Evolutionary conservation across 176 grass and related monocot species (phyloP), one percentile per base, ranked within the genome.

Genomic region (Carex littledalei): DNA sequence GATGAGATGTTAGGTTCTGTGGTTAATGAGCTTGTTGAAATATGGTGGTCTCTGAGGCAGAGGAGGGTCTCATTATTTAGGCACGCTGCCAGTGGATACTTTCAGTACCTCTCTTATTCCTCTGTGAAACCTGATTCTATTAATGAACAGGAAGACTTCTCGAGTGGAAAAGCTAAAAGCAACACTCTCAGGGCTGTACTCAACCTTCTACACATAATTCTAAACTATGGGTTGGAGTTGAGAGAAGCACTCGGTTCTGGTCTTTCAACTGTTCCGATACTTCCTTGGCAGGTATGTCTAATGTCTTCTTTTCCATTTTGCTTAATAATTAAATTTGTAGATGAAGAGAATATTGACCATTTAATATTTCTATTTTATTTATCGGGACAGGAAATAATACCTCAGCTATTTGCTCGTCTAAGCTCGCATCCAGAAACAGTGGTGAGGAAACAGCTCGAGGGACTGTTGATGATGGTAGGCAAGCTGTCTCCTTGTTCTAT

Each of bases 351-450:
- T 26, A 12, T 52, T 77, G 49, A 77, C 49, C 12, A 77, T 77
- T 77, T 55, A 14, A 12, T 76, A 7, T 8, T 76, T 15, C 22
- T 56, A 77, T 76, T 14, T 80, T 82, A 60, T 86, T 79, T 41
- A 86, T 88, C 68, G 87, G 79, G 85, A 87, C 82, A 98, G 95
- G 95, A 98, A 75, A 86, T 98, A 67, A 98, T 94, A 86, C 95
- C 95, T 17, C 95, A 98, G 84, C 91, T 98, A 55, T 98, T 94
- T 94, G 95, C 92, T 78, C 91, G 92, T 66, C 85, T 98, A 86
- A 94, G 95, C 82, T 94, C 89, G 29, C 95, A 98, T 86, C 92
- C 92, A 80, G 93, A 98, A 68, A 92, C 91, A 83, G 90, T 85
- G 84, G 88, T 94, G 56, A 93, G 92, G 84, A 91, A 93, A 86